Conservation (phyloP, 768 basidiomycete genomes). For the Tremella yokohamensis region DNA sequence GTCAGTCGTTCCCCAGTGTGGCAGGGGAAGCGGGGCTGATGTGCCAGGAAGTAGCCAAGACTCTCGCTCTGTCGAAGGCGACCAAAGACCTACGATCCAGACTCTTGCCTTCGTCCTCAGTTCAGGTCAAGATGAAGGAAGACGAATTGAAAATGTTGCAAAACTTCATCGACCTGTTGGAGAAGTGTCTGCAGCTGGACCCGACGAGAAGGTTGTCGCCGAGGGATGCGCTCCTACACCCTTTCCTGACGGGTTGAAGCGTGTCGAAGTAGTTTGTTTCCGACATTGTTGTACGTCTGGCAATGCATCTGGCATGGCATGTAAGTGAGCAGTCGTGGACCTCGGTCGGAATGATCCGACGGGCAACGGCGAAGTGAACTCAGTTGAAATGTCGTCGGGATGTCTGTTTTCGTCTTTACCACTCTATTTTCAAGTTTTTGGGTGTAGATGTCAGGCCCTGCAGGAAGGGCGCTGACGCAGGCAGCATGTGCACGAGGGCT, state of each 20-base stretch:
- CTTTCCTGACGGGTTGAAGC: slow-evolving; percentile 66
- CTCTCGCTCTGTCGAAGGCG: slow-evolving; percentile 78
- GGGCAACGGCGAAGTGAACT: too few relatives aligned
- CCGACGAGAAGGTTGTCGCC: slow-evolving; percentile 82
- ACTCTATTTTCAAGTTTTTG: too few relatives aligned
- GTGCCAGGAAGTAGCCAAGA: slow-evolving; percentile 73
- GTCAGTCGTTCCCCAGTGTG: slow-evolving; percentile 57
- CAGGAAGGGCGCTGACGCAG: too few relatives aligned
- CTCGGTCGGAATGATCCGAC: too few relatives aligned
- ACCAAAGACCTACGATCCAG: slow-evolving; percentile 74
- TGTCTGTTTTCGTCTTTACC: too few relatives aligned
- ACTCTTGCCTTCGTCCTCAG: slow-evolving; percentile 71
- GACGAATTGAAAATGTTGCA: slow-evolving; percentile 77
- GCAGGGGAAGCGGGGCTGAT: neutral
- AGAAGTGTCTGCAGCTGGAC: slow-evolving; percentile 84
- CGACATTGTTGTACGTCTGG: too few relatives aligned
- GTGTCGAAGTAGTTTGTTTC: neutral
- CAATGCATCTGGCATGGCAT: too few relatives aligned
- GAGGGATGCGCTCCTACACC: slow-evolving; percentile 79
- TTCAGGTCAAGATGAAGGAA: slow-evolving; percentile 68
- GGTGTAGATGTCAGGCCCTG: too few relatives aligned
- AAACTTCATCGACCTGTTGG: slow-evolving; percentile 82
- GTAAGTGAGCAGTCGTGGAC: too few relatives aligned
- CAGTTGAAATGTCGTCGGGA: too few relatives aligned
- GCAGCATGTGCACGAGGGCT: neutral